phyloP scores from a whole-genome alignment of 2,329 filamentous ascomycete genomes.

The Cercospora sesami region DNA sequence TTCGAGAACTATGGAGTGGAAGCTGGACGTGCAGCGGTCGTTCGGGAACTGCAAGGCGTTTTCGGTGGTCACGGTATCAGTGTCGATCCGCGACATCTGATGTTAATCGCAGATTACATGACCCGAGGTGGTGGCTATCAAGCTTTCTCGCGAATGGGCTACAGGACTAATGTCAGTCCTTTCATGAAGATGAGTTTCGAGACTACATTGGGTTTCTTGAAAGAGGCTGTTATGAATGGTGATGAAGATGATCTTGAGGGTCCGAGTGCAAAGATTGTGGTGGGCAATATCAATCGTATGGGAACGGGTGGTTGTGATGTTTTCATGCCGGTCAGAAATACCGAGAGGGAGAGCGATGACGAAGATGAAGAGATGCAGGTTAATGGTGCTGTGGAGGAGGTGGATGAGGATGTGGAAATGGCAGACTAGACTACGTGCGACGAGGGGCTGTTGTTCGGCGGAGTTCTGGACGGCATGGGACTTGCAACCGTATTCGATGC shows the following conservation, averaged over 20 bases:
- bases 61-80: conserved; percentile 89
- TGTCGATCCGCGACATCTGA: conserved; percentile 89
- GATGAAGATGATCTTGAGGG: conserved; percentile 86
- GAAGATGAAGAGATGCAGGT: conserved; percentile 12
- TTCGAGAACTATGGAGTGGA: conserved; percentile 88
- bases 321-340: conserved; percentile 49
- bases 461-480: background rate
- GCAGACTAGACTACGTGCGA: conserved; percentile 11
- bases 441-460: background rate
- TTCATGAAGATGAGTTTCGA: conserved; percentile 99
- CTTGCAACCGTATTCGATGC: too few relatives aligned
- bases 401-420: conserved; percentile 30
- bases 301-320: conserved; percentile 94
- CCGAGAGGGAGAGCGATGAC: conserved; percentile 17
- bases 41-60: conserved; percentile 79
- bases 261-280: conserved; percentile 84
- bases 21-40: conserved; percentile 82
- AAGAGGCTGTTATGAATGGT: conserved; percentile 84
- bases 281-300: conserved; percentile 76
- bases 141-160: conserved; percentile 87
- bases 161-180: conserved; percentile 80
- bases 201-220: conserved; percentile 90
- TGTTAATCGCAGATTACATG: conserved; percentile 96
- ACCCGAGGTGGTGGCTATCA: conserved; percentile 87
- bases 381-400: conserved; percentile 9